A percentile compares a stretch with the other conserved stretches of the same genome.
These are phyloP conservation scores for Spizellomyces punctatus DNA, from an alignment of 192 early-diverging fungal genomes.

Conservation along the genomic window DNA sequence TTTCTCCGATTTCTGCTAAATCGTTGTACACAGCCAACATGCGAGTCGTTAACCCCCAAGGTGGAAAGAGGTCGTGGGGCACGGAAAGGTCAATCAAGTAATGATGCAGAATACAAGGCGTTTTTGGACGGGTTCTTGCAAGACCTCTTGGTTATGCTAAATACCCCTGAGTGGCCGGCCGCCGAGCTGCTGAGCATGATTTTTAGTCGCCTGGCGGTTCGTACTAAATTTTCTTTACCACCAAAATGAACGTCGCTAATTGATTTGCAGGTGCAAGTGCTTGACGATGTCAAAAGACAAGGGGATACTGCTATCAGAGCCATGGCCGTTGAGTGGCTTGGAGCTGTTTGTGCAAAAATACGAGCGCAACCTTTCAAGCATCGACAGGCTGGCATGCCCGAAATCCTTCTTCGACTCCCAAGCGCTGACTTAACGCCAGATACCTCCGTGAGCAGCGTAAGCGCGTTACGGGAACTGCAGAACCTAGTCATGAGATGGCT, in stretches of 20 bases:
- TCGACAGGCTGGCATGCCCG: no score
- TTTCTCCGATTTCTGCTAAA: slow-evolving; percentile 63
- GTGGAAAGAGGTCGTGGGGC: no score
- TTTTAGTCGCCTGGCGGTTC: no score
- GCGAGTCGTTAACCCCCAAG: not conserved
- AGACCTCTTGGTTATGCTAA: slow-evolving; percentile 71
- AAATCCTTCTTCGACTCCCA: no score
- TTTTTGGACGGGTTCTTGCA: slow-evolving; percentile 73
- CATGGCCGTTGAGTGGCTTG: slow-evolving; percentile 44
- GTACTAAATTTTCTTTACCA: no score
- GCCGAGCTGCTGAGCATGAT: slow-evolving; percentile 58
- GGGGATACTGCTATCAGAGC: slow-evolving; percentile 33
- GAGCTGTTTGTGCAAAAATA: slow-evolving; percentile 19
- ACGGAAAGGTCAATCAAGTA: not conserved
- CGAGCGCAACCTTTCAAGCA: no score
- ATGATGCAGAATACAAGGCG: slow-evolving; percentile 71
- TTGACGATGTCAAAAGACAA: slow-evolving; percentile 34
- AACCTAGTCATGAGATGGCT: no score
- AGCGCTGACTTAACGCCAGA: no score
- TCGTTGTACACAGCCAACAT: slow-evolving; percentile 43
- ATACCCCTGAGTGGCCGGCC: slow-evolving; percentile 89
- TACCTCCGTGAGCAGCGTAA: no score
- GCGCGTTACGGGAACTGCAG: no score
- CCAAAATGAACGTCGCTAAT: not conserved
- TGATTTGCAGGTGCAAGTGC: slow-evolving; percentile 32